Base-by-base conservation (phyloP, 345 rosid genomes). In the Euclidium syriacum region DNA sequence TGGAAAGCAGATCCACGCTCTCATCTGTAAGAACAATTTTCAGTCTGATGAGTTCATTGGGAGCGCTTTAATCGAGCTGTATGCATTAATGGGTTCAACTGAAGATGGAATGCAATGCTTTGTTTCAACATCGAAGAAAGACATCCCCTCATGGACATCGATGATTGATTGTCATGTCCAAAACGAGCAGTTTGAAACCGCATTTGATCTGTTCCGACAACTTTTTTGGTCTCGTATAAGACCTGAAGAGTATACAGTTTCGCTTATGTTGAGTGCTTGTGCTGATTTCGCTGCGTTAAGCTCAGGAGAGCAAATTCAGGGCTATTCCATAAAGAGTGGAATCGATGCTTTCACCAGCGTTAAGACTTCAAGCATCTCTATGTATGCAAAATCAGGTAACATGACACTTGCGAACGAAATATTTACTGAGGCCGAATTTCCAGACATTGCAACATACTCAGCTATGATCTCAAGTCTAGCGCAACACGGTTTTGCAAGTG, bases 21-120 rank as follows among this genome's bases (percentile, higher is more conserved):
- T 64, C 10, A 26, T 82, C 34, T 79, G 73, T 68, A 82, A 79
- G 73, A 56, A 67, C 63, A 65, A 70, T 42, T 64, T 79, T 38
- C 81, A 82, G 71, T 72, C 57, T 19, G 83, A 82, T 73, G 86
- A 79, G 66, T 77, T 82, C 47, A 70, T 82, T 61, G 81, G 69
- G 5, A 77, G 77, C 38, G 73, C 77, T 33, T 68, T 82, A 39
- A 75, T 79, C 48, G 86, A 79, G 43, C 50, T 82, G 10, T 82
- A 82, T 64, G 81, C 81, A 14, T 52, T 67, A 11, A 43, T 70
- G 66, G 80, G 83, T 19, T 79, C 77, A 57, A 62, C 60, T 25
- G 72, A 64, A 34, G 86, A 82, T 17, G 67, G 78, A 30, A 41
- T 75, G 67, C 77, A 62, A 65, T 77, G 86, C 58, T 82, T 82